Evolutionary conservation across 1,139 yeast species (phyloP), one percentile per base, ranked within the genome.

Genomic region (Scheffersomyces parashehatae): DNA sequence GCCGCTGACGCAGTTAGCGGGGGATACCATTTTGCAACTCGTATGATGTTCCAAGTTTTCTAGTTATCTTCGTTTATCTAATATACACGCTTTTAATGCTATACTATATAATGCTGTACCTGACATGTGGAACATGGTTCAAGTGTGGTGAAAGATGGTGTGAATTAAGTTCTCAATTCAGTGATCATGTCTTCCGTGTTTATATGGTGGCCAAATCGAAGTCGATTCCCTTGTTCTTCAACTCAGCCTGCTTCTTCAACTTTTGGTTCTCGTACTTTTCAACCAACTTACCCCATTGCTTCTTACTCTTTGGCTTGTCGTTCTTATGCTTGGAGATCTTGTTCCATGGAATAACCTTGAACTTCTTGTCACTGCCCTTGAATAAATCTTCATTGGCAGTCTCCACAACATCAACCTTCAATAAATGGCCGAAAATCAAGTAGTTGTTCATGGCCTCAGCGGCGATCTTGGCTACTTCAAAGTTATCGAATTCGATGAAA

Each of bases 371-470:
- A 20, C 85, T 72, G 37, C 85, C 85, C 45, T 71, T 73, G 64
- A 79, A 81, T 50, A 81, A 61, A 40, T 77, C 75, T 39, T 53
- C 53, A 72, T 68, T 56, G 62, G 77, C 46, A 58, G 66, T 50
- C 66, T 75, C 67, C 77, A 75, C 51, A 73, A 71, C 60, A 74
- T 78, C 57, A 81, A 95, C 73, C 80, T 85, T 62, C 81, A 77
- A 60, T 52, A 91, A 79, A 64, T 91, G 98, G 10, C 96, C 96
- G 68, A 88, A 85, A 44, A 93, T 67, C 52, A 93, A 77, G 60
- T 93, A 93, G 67, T 93, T 93, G 69, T 93, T 85, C 99, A 93
- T 93, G 41, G 98, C 83, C 55, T 93, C 98, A 49, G 87, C 87
- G 2, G 97, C 99, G 48, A 90, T 76, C 53, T 82, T 78, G 40